A percentile compares a stretch with the other conserved stretches of the same genome.
These are phyloP conservation scores for Fusarium domesticum DNA, from an alignment of 2,329 filamentous ascomycete species.

Conservation along the genomic window DNA sequence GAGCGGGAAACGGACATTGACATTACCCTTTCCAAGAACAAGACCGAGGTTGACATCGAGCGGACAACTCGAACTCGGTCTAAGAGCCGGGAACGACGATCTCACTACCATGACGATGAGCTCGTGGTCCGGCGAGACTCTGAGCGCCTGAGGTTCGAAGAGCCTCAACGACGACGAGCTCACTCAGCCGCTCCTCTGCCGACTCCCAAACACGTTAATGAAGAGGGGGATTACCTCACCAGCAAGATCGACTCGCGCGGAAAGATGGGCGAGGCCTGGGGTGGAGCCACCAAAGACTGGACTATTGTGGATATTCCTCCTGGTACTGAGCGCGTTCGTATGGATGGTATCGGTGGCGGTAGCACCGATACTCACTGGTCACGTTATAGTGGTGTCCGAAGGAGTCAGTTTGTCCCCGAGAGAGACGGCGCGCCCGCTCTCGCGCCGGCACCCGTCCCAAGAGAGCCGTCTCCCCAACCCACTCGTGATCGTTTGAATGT, in stretches of 20 bases:
- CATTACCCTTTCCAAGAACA: conserved; percentile 52
- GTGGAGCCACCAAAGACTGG: conserved; percentile 75
- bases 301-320: conserved; percentile 80
- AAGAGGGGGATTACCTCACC: conserved; percentile 63
- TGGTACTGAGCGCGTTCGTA: conserved; percentile 75
- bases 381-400: conserved; percentile 72
- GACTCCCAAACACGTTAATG: conserved; percentile 41
- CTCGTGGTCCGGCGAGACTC: conserved; percentile 60
- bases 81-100: conserved; percentile 39
- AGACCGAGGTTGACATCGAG: conserved; percentile 58
- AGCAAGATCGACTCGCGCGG: conserved; percentile 56
- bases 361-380: conserved; percentile 75
- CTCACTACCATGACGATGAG: conserved; percentile 58
- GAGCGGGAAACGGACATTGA: conserved; percentile 61
- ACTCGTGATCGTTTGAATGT: conserved; percentile 43
- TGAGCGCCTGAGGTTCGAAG: too few relatives aligned
- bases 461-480: conserved; percentile 29
- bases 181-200: conserved; percentile 48
- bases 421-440: conserved; percentile 48
- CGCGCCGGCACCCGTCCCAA: conserved; percentile 20
- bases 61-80: conserved; percentile 38
- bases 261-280: conserved; percentile 68
- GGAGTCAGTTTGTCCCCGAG: conserved; percentile 71
- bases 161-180: conserved; percentile 46
- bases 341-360: conserved; percentile 77